Base-by-base conservation (phyloP, 2,329 filamentous ascomycete genomes). In the Fusarium illudens region DNA sequence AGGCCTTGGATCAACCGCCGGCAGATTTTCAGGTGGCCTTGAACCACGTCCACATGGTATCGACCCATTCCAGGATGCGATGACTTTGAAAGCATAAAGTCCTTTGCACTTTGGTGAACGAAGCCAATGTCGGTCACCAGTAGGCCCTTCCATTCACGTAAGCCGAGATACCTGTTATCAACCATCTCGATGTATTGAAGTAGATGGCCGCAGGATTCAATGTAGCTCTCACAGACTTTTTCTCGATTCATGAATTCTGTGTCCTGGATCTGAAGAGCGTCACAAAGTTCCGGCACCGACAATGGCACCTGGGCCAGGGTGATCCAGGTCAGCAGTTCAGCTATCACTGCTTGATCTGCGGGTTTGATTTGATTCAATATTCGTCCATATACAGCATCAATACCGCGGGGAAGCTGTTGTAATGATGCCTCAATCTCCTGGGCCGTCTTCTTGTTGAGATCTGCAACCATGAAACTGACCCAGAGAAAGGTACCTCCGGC, bases 381-480 rank as follows among this genome's bases (percentile, higher is more conserved):
- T 30, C 64, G 46, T 37, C 19, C 50, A 19, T 67, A 67, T 3
- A 67, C 17, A 3, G 50, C 50, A 13, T 67, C 29, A 3, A 67
- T 20, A 11, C 64, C 56, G 7, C 13, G 50, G 1, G 64, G 64
- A 9, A 67, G 51, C n/a, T 50, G 29, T 10, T 54, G 6, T 3
- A 63, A 29, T 0, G 52, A 50, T 4, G 17, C 7, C 13, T 65
- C 62, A 12, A 68, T 60, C 36, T 60, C 52, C 3, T 15, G 6
- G 0, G 49, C 9, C 4, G 34, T 13, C 19, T 52, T 62, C 7
- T 19, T 25, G 22, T 60, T 57, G 19, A 68, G 62, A 7, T 68
- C 65, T 13, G 53, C 22, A 2, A 37, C 42, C 65, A 68, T 63
- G 42, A 65, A 60, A 25, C 65, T 65, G 3, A 63, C 62, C 65